Conservation (phyloP, 257 asterid species). For the Penstemon newberryi region DNA sequence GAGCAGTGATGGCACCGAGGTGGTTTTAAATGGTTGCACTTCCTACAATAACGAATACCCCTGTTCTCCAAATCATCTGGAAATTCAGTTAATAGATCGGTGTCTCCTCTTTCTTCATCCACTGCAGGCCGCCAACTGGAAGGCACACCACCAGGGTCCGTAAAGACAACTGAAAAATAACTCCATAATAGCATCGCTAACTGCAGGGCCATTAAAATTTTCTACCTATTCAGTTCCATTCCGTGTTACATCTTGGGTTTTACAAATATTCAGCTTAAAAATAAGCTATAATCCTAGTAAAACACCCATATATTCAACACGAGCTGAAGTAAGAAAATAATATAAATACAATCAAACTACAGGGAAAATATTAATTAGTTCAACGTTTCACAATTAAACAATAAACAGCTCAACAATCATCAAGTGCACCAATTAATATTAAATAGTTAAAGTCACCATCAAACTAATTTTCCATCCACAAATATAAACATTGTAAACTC, state of each 20-base stretch:
- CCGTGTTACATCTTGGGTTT: background rate
- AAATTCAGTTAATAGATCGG: slow-evolving; percentile 76
- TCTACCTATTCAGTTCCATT: background rate
- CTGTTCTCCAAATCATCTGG: slow-evolving; percentile 52
- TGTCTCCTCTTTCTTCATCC: slow-evolving; percentile 89
- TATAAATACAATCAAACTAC: too few relatives aligned
- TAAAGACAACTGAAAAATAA: slow-evolving; percentile 92
- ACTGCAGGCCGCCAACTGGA: slow-evolving; percentile 81
- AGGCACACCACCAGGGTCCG: slow-evolving; percentile 94
- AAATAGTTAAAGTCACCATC: too few relatives aligned
- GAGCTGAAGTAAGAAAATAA: too few relatives aligned
- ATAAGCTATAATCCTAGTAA: background rate
- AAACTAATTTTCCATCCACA: too few relatives aligned
- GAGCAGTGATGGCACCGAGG: slow-evolving; percentile 99
- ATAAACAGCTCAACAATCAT: background rate
- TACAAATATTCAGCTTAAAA: background rate
- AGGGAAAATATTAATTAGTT: too few relatives aligned
- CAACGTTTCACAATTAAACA: background rate
- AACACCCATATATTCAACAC: background rate
- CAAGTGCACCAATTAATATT: background rate
- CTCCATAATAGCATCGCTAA: slow-evolving; percentile 95
- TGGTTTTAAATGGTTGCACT: slow-evolving; percentile 84
- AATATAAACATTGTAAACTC: too few relatives aligned
- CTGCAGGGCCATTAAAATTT: slow-evolving; percentile 43
- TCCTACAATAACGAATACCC: slow-evolving; percentile 73